Evolutionary conservation across 2,329 filamentous ascomycete species (phyloP).

Genomic region (Thielaviopsis ethacetica): DNA sequence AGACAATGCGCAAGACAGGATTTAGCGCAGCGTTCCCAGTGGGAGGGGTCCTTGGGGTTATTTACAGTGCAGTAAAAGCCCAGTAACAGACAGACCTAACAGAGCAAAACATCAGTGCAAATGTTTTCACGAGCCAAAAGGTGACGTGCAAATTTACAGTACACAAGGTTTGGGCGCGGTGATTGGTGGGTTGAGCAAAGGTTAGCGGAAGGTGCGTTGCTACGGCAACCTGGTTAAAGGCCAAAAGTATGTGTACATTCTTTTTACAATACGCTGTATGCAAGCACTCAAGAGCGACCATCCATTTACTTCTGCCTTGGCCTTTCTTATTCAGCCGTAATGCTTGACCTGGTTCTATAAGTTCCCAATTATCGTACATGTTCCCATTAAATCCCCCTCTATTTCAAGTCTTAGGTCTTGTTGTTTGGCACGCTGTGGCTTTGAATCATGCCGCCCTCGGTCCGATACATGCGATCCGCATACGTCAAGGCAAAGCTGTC

Average conservation of each 20-base stretch:
- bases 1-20: not conserved
- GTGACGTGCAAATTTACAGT: not conserved
- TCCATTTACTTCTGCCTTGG: not conserved
- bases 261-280: not conserved
- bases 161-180: not conserved
- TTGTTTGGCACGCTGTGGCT: conserved; percentile 11
- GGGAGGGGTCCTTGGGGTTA: not conserved
- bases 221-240: not conserved
- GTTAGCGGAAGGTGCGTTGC: not conserved
- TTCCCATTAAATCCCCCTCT: not conserved
- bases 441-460: conserved; percentile 23
- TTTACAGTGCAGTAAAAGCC: too few species aligned
- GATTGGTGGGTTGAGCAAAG: not conserved
- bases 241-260: not conserved
- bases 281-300: not conserved
- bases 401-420: not conserved
- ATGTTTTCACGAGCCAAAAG: not conserved
- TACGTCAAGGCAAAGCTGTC: conserved; percentile 31
- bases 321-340: not conserved
- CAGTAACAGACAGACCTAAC: not conserved
- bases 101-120: not conserved
- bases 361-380: not conserved
- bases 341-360: not conserved
- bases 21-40: not conserved
- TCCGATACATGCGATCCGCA: conserved; percentile 31